A percentile compares a stretch with the other conserved stretches of the same genome.
phyloP scores from a whole-genome alignment of 208 protist species.

The Leptomonas seymouri region DNA sequence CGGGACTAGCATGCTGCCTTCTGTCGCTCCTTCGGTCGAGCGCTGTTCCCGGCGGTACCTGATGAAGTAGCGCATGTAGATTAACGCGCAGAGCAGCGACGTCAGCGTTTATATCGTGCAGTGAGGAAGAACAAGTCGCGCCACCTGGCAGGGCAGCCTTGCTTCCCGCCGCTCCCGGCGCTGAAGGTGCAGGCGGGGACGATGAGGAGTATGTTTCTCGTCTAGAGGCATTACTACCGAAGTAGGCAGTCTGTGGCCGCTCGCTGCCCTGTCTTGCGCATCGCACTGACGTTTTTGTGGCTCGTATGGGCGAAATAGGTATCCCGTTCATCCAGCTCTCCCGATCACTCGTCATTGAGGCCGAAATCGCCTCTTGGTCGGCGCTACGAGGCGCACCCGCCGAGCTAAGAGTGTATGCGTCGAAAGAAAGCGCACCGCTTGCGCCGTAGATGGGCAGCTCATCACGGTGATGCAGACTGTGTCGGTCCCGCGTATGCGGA shows the following conservation, averaged over 20 bases:
- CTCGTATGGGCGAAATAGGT: conserved; percentile 16
- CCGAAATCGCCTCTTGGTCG: background rate
- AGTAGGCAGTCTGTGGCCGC: background rate
- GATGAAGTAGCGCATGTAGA: conserved; percentile 22
- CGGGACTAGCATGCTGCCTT: background rate
- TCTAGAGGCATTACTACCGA: no score
- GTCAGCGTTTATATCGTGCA: conserved; percentile 3
- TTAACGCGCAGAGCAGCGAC: conserved; percentile 28
- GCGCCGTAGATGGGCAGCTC: background rate
- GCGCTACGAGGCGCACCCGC: background rate
- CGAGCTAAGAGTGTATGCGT: background rate
- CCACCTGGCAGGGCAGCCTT: background rate
- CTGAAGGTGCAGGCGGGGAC: no score
- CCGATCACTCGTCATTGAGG: background rate
- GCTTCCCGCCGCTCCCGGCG: background rate
- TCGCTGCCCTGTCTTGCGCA: background rate
- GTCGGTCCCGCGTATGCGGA: background rate
- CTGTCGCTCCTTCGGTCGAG: background rate
- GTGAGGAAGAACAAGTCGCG: background rate
- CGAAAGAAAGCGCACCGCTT: background rate
- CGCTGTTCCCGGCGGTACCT: background rate
- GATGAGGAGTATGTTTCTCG: no score
- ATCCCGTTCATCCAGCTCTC: conserved; percentile 6
- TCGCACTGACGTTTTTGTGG: background rate
- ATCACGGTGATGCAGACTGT: background rate